phyloP scores from a whole-genome alignment of 331 rosid genomes.

The Cydonia oblonga region DNA sequence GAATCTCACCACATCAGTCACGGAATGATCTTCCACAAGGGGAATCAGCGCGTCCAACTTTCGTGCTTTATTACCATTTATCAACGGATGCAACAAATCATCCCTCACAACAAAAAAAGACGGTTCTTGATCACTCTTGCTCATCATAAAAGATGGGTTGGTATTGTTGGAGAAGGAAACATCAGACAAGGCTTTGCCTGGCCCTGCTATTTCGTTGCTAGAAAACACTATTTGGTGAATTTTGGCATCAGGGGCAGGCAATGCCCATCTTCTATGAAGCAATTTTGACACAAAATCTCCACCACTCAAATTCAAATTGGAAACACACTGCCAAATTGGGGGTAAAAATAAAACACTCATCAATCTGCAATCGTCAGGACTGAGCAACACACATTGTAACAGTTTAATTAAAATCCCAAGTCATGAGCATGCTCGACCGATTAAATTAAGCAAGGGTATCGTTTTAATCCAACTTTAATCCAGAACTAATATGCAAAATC shows the following conservation, averaged over 20 bases:
- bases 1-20: slow-evolving; percentile 67
- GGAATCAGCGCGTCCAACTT: slow-evolving; percentile 75
- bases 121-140: slow-evolving; percentile 14
- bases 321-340: slow-evolving; percentile 26
- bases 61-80: slow-evolving; percentile 84
- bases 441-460: no score
- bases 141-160: slow-evolving; percentile 18
- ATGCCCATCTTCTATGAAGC: slow-evolving; percentile 66
- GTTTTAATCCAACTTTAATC: no score
- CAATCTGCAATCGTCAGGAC: neutral
- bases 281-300: slow-evolving; percentile 47
- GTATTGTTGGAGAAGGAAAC: slow-evolving; percentile 19
- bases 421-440: no score
- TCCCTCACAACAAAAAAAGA: slow-evolving; percentile 62
- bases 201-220: neutral
- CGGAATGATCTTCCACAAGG: slow-evolving; percentile 45
- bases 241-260: slow-evolving; percentile 49
- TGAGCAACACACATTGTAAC: no score
- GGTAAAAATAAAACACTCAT: neutral
- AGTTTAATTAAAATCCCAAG: no score
- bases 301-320: slow-evolving; percentile 20
- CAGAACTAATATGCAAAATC: neutral
- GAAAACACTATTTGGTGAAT: slow-evolving; percentile 42
- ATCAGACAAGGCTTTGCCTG: slow-evolving; percentile 12
- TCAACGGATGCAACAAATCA: slow-evolving; percentile 84